Evolutionary conservation across 139 green algal genomes (phyloP).

Genomic region (Chlorella ohadii): DNA sequence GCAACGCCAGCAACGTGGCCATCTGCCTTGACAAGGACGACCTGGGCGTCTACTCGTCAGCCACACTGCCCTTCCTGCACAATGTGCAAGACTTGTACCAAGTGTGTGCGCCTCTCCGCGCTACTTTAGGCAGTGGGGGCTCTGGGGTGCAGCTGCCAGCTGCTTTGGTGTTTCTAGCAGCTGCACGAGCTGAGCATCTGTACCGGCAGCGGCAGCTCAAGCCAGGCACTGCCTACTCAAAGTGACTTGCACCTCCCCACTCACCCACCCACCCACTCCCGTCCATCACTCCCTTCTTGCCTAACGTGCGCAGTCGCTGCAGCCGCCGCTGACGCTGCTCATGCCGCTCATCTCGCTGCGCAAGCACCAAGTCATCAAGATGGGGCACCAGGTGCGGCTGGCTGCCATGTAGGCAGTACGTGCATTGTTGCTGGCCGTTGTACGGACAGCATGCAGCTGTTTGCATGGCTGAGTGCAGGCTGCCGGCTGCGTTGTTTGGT

Average conservation of each 20-base stretch:
- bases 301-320: constrained; percentile 8
- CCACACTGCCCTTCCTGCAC: constrained; percentile 27
- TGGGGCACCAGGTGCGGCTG: constrained; percentile 5
- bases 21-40: constrained; percentile 27
- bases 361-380: background rate
- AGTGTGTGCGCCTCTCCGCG: background rate
- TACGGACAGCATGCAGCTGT: background rate
- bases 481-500: background rate
- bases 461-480: no score
- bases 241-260: background rate
- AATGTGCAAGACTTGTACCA: constrained; percentile 3
- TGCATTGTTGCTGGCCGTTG: no score
- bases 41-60: constrained; percentile 9
- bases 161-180: no score
- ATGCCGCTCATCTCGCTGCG: constrained; percentile 28
- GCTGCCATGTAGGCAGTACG: no score
- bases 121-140: background rate
- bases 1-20: background rate
- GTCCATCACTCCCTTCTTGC: no score
- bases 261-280: background rate
- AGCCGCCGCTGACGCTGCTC: constrained; percentile 24
- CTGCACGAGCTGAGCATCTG: no score
- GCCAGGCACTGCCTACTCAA: no score
- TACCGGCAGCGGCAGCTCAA: no score
- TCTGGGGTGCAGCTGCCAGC: no score